Evolutionary conservation across 2,329 filamentous ascomycete species (phyloP).

Genomic region (Botrytis porri): DNA sequence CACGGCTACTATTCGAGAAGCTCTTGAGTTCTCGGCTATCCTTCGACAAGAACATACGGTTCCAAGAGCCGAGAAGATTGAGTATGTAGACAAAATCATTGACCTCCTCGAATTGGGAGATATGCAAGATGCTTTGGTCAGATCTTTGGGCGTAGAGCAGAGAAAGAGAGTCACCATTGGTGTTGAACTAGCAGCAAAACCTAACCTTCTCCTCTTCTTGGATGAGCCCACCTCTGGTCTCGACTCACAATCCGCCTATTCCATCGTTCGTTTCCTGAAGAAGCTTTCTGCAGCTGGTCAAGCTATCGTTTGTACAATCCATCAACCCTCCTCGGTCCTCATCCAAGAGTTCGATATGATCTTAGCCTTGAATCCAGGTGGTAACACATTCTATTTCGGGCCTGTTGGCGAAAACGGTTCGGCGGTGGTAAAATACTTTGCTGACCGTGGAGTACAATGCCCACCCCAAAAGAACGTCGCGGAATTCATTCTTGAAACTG

Average conservation of each 20-base stretch:
- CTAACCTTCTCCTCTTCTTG: conserved; percentile 64
- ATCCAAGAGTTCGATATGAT: conserved; percentile 74
- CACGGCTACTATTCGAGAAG: conserved; percentile 65
- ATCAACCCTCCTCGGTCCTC: conserved; percentile 66
- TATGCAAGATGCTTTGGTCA: conserved; percentile 65
- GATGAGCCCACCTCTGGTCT: conserved; percentile 71
- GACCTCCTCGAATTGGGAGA: conserved; percentile 62
- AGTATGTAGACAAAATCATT: conserved; percentile 65
- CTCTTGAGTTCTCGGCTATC: conserved; percentile 65
- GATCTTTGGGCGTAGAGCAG: conserved; percentile 58
- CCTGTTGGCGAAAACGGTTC: conserved; percentile 65
- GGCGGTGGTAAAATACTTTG: conserved; percentile 66
- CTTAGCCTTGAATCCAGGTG: conserved; percentile 63
- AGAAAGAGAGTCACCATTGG: conserved; percentile 71
- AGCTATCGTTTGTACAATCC: conserved; percentile 71
- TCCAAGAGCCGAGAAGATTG: conserved; percentile 58
- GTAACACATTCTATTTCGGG: conserved; percentile 70
- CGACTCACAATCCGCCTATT: conserved; percentile 66
- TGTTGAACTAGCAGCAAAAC: conserved; percentile 69
- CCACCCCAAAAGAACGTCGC: conserved; percentile 65
- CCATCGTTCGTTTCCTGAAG: conserved; percentile 65
- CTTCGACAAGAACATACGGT: conserved; percentile 57
- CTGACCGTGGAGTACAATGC: conserved; percentile 61
- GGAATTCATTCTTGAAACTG: conserved; percentile 65
- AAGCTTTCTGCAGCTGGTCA: conserved; percentile 65